Conservation (phyloP, 306 rosid genomes). For the Quillaja saponaria region DNA sequence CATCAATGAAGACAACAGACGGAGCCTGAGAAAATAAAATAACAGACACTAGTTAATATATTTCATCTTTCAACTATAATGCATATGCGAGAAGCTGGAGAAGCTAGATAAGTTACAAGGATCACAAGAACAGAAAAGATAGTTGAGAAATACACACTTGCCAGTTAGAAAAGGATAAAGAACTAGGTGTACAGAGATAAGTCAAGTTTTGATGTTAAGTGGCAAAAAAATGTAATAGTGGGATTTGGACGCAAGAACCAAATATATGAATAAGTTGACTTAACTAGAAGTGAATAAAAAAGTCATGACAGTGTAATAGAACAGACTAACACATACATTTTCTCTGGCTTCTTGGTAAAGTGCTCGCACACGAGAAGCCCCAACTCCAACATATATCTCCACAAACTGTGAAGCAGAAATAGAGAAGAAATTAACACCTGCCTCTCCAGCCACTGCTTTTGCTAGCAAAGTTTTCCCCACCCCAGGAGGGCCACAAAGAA, state of each 20-base stretch:
- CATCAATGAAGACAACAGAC: constrained; percentile 96
- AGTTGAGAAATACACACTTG: constrained; percentile 7
- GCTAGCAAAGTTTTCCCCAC: constrained; percentile 98
- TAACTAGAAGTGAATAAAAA: constrained; percentile 7
- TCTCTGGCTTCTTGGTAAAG: constrained; percentile 95
- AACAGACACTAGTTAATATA: constrained; percentile 19
- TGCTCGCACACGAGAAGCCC: constrained; percentile 98
- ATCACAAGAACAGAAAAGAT: constrained; percentile 1
- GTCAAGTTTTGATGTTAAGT: constrained; percentile 9
- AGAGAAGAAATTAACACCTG: constrained; percentile 98
- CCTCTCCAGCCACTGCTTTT: constrained; percentile 99
- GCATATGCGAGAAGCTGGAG: constrained; percentile 19
- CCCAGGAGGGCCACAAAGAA: constrained; percentile 98
- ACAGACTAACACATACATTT: constrained; percentile 49
- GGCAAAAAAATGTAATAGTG: constrained; percentile 6
- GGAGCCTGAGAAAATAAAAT: constrained; percentile 69
- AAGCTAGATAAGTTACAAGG: constrained; percentile 16
- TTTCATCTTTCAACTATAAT: background rate
- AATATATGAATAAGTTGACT: constrained; percentile 21
- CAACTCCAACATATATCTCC: constrained; percentile 95
- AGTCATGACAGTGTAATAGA: constrained; percentile 6
- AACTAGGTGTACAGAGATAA: too few relatives aligned
- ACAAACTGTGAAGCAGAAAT: constrained; percentile 98
- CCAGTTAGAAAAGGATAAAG: too few relatives aligned
- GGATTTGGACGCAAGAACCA: constrained; percentile 27